Evolutionary conservation across 1,284 basidiomycete genomes (phyloP), one percentile per base, ranked within the genome.

Genomic region (Cystodermella granulosa): DNA sequence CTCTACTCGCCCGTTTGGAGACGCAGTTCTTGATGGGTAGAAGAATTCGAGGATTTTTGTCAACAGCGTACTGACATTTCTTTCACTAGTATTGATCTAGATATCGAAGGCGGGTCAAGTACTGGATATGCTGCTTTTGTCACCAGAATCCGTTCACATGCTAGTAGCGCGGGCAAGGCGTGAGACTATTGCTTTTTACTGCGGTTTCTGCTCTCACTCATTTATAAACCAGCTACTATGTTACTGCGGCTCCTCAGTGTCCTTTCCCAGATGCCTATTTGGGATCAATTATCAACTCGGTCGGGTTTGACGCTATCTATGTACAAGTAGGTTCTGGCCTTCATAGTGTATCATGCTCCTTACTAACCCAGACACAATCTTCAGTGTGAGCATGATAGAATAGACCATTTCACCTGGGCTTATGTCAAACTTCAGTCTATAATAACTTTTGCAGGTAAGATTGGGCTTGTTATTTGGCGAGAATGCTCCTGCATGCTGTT

Each of bases 21-120:
- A 62, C 35, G 81, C 79, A 2, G 76, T 83, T 6, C 69, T 85
- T 13, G 83, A 85, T 51, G 83, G 82, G 79, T 81, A 50, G 18
- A 70, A 11, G 8, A 18, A 8, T 37, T 37, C 35, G 18, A n/a
- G n/a, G n/a, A n/a, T 14, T 14, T n/a, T 20, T 11, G 35, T 8
- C 8, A 37, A 11, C 18, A 17, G 8, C 35, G 35, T n/a, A 20
- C 35, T 4, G 43, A 28, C 34, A 22, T 38, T 35, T 16, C 15
- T 36, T 28, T 21, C 20, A 40, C 31, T 41, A 81, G 80, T 28
- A 63, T 84, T 44, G 82, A 84, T 55, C 62, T 84, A 37, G 82
- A 84, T 55, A 79, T 84, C 47, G 83, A 84, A 63, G 77, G 79
- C 20, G 82, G 82, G 5, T 61, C 63, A 4, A 69, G 71, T 28